phyloP scores from a whole-genome alignment of 441 rosid genomes.

The Eruca vesicaria region DNA sequence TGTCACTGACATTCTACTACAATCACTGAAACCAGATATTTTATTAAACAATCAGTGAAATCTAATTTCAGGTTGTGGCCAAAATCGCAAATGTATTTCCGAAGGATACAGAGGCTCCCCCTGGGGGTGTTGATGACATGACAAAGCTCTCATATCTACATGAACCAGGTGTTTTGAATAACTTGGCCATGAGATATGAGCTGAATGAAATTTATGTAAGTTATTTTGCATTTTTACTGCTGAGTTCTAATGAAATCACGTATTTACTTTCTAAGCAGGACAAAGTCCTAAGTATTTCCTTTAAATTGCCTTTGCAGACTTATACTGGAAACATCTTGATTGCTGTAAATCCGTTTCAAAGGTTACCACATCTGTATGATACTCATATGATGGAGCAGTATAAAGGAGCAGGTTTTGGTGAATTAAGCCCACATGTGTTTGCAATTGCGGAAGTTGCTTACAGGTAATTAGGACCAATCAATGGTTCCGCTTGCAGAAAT shows the following conservation, averaged over 20 bases:
- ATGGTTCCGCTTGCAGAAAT: not conserved
- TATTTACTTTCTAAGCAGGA: not conserved
- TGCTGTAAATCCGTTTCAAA: conserved; percentile 97
- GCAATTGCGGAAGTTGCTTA: conserved; percentile 97
- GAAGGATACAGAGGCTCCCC: conserved; percentile 94
- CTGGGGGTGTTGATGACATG: conserved; percentile 99
- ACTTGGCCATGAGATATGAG: conserved; percentile 91
- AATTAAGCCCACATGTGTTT: conserved; percentile 98
- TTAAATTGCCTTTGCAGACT: conserved; percentile 53
- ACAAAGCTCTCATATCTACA: conserved; percentile 98
- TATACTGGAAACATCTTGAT: conserved; percentile 99
- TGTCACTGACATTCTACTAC: conserved; percentile 12
- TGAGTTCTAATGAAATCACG: not conserved
- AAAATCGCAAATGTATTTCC: conserved; percentile 81
- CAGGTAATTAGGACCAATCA: conserved; percentile 48
- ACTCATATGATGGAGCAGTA: conserved; percentile 99
- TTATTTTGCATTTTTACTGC: conserved; percentile 17
- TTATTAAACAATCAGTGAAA: not conserved
- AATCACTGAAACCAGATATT: not conserved
- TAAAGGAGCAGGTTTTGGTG: conserved; percentile 98
- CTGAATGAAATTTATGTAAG: conserved; percentile 98
- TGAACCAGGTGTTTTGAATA: conserved; percentile 97
- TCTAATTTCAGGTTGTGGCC: conserved; percentile 68
- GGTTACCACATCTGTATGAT: conserved; percentile 97
- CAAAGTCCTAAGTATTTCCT: conserved; percentile 12